Evolutionary conservation across 1,284 basidiomycete species (phyloP), one percentile per base, ranked within the genome.

Genomic region (Pyrrhoderma noxium): DNA sequence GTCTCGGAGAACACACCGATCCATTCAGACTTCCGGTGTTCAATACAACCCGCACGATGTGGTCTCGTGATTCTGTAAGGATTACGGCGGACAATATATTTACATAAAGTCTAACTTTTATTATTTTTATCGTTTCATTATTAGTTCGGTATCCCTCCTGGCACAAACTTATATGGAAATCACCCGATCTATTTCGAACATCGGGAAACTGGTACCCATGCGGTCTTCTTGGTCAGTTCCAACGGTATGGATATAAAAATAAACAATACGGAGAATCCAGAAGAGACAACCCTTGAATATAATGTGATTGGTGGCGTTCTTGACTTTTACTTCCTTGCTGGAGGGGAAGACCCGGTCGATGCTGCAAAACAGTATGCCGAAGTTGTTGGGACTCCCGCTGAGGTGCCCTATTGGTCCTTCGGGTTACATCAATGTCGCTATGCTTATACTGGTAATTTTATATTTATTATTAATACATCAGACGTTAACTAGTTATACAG

Each of bases 1-100:
- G 89, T 0, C 68, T 91, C 7, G 88, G 87, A 2, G 87, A 92
- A 63, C 76, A 80, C 18, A 72, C 87, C 23, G 74, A 82, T 1
- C 77, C 75, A 58, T 80, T 79, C 56, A 82, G 82, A 3, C 83
- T 85, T 63, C 67, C 27, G 27, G 27, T 31, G 11, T 31, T 31
- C 27, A 79, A 80, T 1, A 83, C 80, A 0, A 68, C 87, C 7
- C 85, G 88, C 62, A 82, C 84, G 2, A 71, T 80, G 65, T 88
- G 86, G 82, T 76, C 76, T 8, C 73, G 85, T 16, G 84, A 85
- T 61, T 68, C 65, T 31, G 27, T 31, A 31, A 31, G 11, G 27
- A 31, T 5, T 5, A 5, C 27, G 27, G 27, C 5, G 5, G 5
- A 31, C 11, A 5, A 5, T 5, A 31, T 5, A 5, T 31, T 31